Percentiles rank a stretch among this genome's conserved stretches.
phyloP scores from a whole-genome alignment of 2,329 filamentous ascomycete genomes.

The Trichoderma afroharzianum region DNA sequence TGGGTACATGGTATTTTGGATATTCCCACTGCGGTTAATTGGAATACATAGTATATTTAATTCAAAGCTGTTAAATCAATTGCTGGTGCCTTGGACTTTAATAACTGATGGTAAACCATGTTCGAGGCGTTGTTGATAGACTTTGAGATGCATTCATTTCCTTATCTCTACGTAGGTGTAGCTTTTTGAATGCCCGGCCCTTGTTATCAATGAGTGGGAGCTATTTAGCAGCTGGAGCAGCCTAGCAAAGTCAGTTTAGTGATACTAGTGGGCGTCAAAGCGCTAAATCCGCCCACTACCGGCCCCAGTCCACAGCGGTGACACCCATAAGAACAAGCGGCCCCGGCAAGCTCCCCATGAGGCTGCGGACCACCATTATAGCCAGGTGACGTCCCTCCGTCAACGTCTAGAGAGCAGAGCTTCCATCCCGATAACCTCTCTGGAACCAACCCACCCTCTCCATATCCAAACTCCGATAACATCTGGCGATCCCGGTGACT shows the following conservation, averaged over 20 bases:
- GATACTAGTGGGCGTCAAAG: not conserved
- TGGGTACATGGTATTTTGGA: not conserved
- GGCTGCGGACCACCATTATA: not conserved
- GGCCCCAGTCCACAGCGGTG: not conserved
- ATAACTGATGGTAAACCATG: not conserved
- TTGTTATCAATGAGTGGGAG: not conserved
- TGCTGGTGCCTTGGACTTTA: not conserved
- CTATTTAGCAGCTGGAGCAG: not conserved
- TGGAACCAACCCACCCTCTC: not conserved
- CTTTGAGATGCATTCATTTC: not conserved
- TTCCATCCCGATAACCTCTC: not conserved
- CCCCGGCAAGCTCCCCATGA: not conserved
- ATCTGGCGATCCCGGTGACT: not conserved
- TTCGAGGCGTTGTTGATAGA: not conserved
- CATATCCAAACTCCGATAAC: not conserved
- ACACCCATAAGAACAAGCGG: not conserved
- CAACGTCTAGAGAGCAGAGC: not conserved
- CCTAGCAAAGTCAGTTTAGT: not conserved
- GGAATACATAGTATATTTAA: conserved; percentile 7
- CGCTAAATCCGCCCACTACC: not conserved
- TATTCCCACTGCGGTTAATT: not conserved
- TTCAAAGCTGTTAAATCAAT: not conserved
- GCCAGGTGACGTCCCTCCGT: conserved; percentile 9
- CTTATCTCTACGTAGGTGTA: too few relatives aligned
- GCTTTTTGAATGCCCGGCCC: too few relatives aligned